Percentiles rank a stretch among this genome's conserved stretches.
Conservation (phyloP, 1,139 yeast species). For the Candida tropicalis region DNA sequence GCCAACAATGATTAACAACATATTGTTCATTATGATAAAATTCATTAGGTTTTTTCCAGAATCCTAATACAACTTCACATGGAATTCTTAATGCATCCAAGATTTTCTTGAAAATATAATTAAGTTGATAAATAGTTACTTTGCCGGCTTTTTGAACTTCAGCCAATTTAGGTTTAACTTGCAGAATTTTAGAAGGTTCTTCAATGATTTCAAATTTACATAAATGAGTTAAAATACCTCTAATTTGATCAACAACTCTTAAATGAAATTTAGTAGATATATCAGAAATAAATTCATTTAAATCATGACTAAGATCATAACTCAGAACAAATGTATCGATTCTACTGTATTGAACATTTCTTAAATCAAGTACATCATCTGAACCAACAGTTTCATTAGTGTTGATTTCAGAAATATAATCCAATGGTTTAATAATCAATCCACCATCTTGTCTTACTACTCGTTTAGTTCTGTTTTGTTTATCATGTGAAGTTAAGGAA, state of each 20-base stretch:
- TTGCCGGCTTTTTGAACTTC: slow-evolving; percentile 43
- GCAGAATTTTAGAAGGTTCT: slow-evolving; percentile 40
- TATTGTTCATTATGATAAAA: slow-evolving; percentile 54
- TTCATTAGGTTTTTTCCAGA: slow-evolving; percentile 76
- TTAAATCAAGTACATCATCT: slow-evolving; percentile 20
- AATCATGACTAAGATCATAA: slow-evolving; percentile 33
- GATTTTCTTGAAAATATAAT: slow-evolving; percentile 73
- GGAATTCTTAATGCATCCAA: slow-evolving; percentile 71
- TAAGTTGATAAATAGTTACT: slow-evolving; percentile 70
- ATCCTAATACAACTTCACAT: slow-evolving; percentile 79
- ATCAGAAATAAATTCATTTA: slow-evolving; percentile 50
- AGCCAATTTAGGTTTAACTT: slow-evolving; percentile 41
- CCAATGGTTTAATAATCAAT: slow-evolving; percentile 70
- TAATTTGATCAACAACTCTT: slow-evolving; percentile 38
- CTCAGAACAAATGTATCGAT: slow-evolving; percentile 36
- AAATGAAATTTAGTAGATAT: slow-evolving; percentile 43
- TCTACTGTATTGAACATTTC: slow-evolving; percentile 22
- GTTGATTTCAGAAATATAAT: slow-evolving; percentile 55
- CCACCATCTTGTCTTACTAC: slow-evolving; percentile 69
- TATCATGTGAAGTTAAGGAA: slow-evolving; percentile 70
- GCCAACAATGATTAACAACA: slow-evolving; percentile 85
- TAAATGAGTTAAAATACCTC: slow-evolving; percentile 44
- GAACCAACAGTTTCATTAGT: slow-evolving; percentile 41
- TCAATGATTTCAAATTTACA: slow-evolving; percentile 43
- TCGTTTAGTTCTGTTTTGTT: slow-evolving; percentile 66